Evolutionary conservation across 1,284 basidiomycete species (phyloP), one percentile per base, ranked within the genome.

Genomic region (Marasmius tenuissimus): DNA sequence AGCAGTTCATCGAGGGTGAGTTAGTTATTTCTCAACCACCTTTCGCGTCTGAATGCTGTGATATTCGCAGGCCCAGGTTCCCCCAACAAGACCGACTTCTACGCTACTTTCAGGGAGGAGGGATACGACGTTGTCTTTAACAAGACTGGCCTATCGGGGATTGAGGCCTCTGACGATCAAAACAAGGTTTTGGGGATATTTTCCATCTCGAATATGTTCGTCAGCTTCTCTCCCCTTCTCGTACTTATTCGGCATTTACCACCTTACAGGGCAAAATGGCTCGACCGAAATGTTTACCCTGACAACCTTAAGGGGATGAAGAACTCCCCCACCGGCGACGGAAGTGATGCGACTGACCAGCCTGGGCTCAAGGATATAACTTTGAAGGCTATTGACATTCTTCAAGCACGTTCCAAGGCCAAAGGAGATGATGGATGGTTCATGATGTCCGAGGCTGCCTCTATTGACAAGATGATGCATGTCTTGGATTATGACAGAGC

Each of bases 301-400:
- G 66, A 76, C n/a, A 78, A 80, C 65, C 70, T 79, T 10, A 72
- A 68, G 53, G 69, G 69, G 49, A 69, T 68, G 63, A 72, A 72
- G 67, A 76, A 77, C 63, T 74, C 72, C 37, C 78, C 78, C 6
- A 75, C 68, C 16, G 78, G 78, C 7, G 78, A 79, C 57, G 75
- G 74, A 1, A 72, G 72, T 18, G 77, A 77, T 65, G 77, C 78
- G 11, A 59, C 69, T 16, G 74, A 79, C 68, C 77, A 80, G 63
- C 78, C 78, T 39, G 78, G 78, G 10, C 66, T 80, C 65, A 79
- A 79, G 65, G 77, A 79, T 12, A 79, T 80, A 77, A 78, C 77
- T 0, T 60, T 80, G 45, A 80, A 78, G 66, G 77, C 77, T 22
- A 79, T 79, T 57, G 77, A 79, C 58, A 74, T 78, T 58, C 72